Percentiles rank a stretch among this genome's conserved stretches.
phyloP scores from a whole-genome alignment of 805 yeast species.

The Yueomyces sp. region DNA sequence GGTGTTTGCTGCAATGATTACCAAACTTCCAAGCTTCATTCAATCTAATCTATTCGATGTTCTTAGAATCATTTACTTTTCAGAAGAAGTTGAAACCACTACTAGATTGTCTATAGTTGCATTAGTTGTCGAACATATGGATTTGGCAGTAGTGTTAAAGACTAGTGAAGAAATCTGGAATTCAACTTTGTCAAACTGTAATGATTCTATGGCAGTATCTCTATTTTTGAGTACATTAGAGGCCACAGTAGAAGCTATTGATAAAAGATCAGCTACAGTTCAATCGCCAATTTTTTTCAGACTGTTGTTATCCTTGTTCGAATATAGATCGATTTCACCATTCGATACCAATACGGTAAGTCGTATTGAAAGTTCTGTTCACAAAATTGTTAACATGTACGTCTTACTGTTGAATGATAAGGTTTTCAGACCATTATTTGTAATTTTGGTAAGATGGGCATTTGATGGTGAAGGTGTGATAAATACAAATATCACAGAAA shows the following conservation, averaged over 20 bases:
- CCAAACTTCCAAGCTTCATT: conserved; percentile 78
- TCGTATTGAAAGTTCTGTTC: conserved; percentile 67
- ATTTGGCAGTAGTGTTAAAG: conserved; percentile 45
- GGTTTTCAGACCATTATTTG: conserved; percentile 85
- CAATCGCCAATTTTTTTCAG: conserved; percentile 56
- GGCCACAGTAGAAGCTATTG: conserved; percentile 47
- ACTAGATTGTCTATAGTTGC: conserved; percentile 52
- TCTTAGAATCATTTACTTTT: conserved; percentile 41
- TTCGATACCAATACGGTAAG: conserved; percentile 64
- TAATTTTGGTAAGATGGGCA: conserved; percentile 82
- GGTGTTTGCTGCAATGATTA: conserved; percentile 59
- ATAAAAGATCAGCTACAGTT: conserved; percentile 62
- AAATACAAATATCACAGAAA: conserved; percentile 31
- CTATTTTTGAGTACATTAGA: conserved; percentile 59
- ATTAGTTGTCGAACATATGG: conserved; percentile 52
- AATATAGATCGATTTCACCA: conserved; percentile 43
- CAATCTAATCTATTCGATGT: conserved; percentile 53
- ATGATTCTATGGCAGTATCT: conserved; percentile 41
- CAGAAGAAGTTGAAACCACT: conserved; percentile 43
- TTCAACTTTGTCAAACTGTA: conserved; percentile 23
- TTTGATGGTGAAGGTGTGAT: conserved; percentile 64
- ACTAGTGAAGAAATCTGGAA: conserved; percentile 55
- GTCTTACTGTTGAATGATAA: conserved; percentile 91
- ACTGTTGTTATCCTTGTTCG: conserved; percentile 58
- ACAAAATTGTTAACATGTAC: conserved; percentile 56